Conservation (phyloP, 2,329 filamentous ascomycete genomes). For the Ophiosphaerella narmari region DNA sequence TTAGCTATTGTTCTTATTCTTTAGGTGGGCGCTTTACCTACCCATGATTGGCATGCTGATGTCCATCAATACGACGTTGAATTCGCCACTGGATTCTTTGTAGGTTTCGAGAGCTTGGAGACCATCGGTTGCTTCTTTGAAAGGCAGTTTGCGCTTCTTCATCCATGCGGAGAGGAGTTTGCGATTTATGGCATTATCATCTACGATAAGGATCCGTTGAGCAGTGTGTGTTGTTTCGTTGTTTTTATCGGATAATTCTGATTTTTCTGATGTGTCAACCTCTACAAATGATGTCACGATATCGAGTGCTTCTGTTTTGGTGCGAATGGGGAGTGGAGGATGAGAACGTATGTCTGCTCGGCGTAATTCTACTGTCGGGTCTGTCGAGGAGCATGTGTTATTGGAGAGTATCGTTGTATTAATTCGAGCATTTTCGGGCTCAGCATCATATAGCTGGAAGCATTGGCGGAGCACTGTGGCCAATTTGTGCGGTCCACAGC, state of each 20-base stretch:
- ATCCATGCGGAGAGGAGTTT: constrained; percentile 31
- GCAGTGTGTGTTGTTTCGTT: not conserved
- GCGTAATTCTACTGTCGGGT: too few species aligned
- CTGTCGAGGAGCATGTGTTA: not conserved
- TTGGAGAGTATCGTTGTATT: not conserved
- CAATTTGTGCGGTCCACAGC: constrained; percentile 33
- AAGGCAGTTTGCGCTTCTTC: constrained; percentile 23
- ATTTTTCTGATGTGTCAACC: not conserved
- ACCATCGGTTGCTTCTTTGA: constrained; percentile 30
- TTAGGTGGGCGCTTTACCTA: not conserved
- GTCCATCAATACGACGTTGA: constrained; percentile 37
- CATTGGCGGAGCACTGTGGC: constrained; percentile 23
- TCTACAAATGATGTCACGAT: not conserved
- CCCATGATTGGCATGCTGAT: constrained; percentile 40
- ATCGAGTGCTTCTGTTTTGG: not conserved
- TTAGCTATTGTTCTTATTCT: too few species aligned
- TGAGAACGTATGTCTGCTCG: not conserved
- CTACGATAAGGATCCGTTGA: constrained; percentile 34
- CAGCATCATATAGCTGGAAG: constrained; percentile 20
- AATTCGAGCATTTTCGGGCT: constrained; percentile 2
- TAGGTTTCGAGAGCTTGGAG: constrained; percentile 28
- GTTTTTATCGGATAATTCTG: constrained; percentile 26
- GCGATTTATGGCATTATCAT: constrained; percentile 45
- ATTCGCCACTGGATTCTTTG: constrained; percentile 10
- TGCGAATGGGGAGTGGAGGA: not conserved